Percentiles rank a stretch among this genome's conserved stretches.
Evolutionary conservation across 2,329 filamentous ascomycete genomes (phyloP).

Genomic region (Stemphylium lycopersici): DNA sequence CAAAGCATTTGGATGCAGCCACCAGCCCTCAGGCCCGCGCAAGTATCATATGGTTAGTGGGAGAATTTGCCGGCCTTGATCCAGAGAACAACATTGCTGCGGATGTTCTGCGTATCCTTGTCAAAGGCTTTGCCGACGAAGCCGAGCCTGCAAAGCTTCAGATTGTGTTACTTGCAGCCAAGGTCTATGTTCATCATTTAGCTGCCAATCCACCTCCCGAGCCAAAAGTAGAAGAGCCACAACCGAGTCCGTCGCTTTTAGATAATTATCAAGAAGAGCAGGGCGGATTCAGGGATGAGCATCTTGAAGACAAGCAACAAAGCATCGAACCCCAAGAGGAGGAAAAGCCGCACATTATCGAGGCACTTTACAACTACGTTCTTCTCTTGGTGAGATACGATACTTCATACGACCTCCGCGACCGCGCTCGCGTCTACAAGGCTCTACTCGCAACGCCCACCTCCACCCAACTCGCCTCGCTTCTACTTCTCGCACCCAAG

Average conservation of each 20-base stretch:
- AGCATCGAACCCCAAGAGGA: slow-evolving; percentile 25
- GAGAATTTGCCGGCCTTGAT: slow-evolving; percentile 84
- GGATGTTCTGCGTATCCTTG: slow-evolving; percentile 86
- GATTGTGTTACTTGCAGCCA: slow-evolving; percentile 91
- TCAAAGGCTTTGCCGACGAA: slow-evolving; percentile 84
- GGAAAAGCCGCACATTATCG: slow-evolving; percentile 69
- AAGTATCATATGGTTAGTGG: slow-evolving; percentile 96
- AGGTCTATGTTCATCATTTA: slow-evolving; percentile 90
- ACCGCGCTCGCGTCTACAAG: slow-evolving; percentile 87
- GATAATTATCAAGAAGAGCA: slow-evolving; percentile 44
- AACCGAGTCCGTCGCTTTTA: slow-evolving; percentile 28
- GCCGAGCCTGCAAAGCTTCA: slow-evolving; percentile 87
- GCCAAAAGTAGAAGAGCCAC: slow-evolving; percentile 43
- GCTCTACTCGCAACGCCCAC: slow-evolving; percentile 77
- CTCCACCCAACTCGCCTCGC: slow-evolving; percentile 80
- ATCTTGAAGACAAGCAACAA: slow-evolving; percentile 25
- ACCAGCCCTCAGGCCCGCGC: slow-evolving; percentile 87
- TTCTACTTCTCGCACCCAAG: slow-evolving; percentile 92
- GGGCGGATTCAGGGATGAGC: slow-evolving; percentile 41
- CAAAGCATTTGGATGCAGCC: slow-evolving; percentile 88
- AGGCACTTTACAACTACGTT: slow-evolving; percentile 82
- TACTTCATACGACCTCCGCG: slow-evolving; percentile 91
- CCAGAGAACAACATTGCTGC: slow-evolving; percentile 88
- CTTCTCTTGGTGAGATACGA: slow-evolving; percentile 89
- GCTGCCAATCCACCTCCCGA: slow-evolving; percentile 63